Conservation (phyloP, 2,329 filamentous ascomycete genomes). For the Monosporascus sp. region DNA sequence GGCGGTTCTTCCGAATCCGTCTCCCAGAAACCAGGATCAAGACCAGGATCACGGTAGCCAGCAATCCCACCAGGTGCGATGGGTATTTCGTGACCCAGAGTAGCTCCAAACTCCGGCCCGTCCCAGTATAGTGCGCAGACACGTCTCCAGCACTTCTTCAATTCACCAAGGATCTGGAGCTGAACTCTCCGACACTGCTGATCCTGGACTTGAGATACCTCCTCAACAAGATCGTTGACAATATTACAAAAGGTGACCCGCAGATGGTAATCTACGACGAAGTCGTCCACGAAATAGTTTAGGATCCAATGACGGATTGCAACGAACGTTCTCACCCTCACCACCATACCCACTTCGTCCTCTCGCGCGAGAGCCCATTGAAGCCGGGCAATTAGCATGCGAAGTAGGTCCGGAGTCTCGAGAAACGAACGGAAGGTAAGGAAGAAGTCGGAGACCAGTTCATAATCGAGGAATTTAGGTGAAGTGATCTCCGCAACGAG, state of each 20-base stretch:
- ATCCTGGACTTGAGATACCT: slow-evolving; percentile 39
- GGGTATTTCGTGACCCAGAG: slow-evolving; percentile 57
- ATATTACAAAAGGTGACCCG: slow-evolving; percentile 74
- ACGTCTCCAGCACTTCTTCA: slow-evolving; percentile 96
- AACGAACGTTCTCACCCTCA: slow-evolving; percentile 93
- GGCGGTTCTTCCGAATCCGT: slow-evolving; percentile 38
- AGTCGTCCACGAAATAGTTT: slow-evolving; percentile 97
- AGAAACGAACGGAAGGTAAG: slow-evolving; percentile 89
- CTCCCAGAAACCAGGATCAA: slow-evolving; percentile 53
- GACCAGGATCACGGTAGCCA: slow-evolving; percentile 50
- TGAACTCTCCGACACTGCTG: slow-evolving; percentile 44
- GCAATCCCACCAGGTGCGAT: slow-evolving; percentile 72
- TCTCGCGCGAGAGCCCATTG: slow-evolving; percentile 77
- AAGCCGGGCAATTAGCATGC: slow-evolving; percentile 78
- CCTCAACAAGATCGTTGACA: slow-evolving; percentile 63
- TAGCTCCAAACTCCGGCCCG: slow-evolving; percentile 57
- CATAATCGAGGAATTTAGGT: slow-evolving; percentile 91
- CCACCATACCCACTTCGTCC: slow-evolving; percentile 84
- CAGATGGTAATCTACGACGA: slow-evolving; percentile 69
- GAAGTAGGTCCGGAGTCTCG: slow-evolving; percentile 67
- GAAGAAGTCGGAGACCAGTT: slow-evolving; percentile 95
- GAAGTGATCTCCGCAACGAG: slow-evolving; percentile 96
- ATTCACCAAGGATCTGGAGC: slow-evolving; percentile 82
- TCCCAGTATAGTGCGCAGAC: slow-evolving; percentile 92
- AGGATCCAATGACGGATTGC: slow-evolving; percentile 95